These are phyloP conservation scores for Durotheca rogersii DNA, from an alignment of 495 filamentous ascomycete genomes.

Conservation along the genomic window DNA sequence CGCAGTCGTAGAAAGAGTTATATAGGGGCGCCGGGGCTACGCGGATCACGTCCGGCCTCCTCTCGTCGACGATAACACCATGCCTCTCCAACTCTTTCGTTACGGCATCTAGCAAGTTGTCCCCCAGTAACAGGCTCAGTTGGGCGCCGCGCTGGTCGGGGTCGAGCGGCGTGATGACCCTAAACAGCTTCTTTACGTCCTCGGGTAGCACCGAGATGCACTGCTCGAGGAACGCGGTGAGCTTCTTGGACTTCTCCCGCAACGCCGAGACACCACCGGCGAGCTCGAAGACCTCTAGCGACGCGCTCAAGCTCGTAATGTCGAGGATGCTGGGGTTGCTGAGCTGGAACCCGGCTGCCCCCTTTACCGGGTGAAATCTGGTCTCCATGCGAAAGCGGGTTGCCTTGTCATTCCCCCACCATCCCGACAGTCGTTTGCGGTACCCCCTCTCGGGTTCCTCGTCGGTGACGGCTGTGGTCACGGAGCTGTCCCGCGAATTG, in stretches of 20 bases:
- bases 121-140: constrained; percentile 69
- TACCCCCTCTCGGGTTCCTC: constrained; percentile 44
- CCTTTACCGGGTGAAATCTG: constrained; percentile 68
- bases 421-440: constrained; percentile 69
- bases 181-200: constrained; percentile 56
- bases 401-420: constrained; percentile 83
- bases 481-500: constrained; percentile 69
- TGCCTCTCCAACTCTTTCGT: constrained; percentile 66
- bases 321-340: constrained; percentile 68
- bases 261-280: constrained; percentile 68
- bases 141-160: constrained; percentile 78
- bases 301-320: constrained; percentile 69
- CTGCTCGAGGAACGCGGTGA: constrained; percentile 81
- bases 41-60: constrained; percentile 84
- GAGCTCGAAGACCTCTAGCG: constrained; percentile 73
- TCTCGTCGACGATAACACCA: constrained; percentile 82
- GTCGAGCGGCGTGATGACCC: constrained; percentile 78
- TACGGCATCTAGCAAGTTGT: constrained; percentile 67
- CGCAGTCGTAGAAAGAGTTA: constrained; percentile 80
- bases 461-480: constrained; percentile 40
- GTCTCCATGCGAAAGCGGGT: constrained; percentile 79
- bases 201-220: constrained; percentile 54
- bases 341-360: constrained; percentile 69
- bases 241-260: constrained; percentile 67
- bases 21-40: constrained; percentile 93